phyloP scores from a whole-genome alignment of 2,329 filamentous ascomycete genomes.

The Onygenales sp. region DNA sequence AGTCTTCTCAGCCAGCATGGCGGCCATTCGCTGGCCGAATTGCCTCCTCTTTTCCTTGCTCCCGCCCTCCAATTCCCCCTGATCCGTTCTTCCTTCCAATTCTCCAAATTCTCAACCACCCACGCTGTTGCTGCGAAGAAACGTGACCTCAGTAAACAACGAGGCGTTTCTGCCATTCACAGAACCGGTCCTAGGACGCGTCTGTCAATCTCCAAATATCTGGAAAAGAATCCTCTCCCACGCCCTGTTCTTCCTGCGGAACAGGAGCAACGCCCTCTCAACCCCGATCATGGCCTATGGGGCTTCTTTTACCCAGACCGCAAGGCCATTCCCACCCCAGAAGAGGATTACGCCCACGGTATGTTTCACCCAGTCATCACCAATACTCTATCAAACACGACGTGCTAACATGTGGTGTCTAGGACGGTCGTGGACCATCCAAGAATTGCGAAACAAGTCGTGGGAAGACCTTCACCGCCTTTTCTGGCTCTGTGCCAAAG shows the following conservation, averaged over 20 bases:
- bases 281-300: slow-evolving; percentile 80
- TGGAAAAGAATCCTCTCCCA: slow-evolving; percentile 57
- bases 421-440: slow-evolving; percentile 71
- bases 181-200: slow-evolving; percentile 65
- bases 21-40: slow-evolving; percentile 24
- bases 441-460: slow-evolving; percentile 78
- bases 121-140: slow-evolving; percentile 33
- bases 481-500: slow-evolving; percentile 91
- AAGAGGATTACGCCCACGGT: slow-evolving; percentile 62
- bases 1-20: slow-evolving; percentile 26
- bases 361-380: slow-evolving; percentile 14
- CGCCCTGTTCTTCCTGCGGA: slow-evolving; percentile 40
- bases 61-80: slow-evolving; percentile 20
- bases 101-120: slow-evolving; percentile 12
- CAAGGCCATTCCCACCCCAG: slow-evolving; percentile 60
- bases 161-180: slow-evolving; percentile 74
- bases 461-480: slow-evolving; percentile 88
- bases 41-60: slow-evolving; percentile 36
- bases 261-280: slow-evolving; percentile 40
- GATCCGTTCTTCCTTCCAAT: slow-evolving; percentile 3
- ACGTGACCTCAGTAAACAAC: slow-evolving; percentile 68
- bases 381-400: not conserved
- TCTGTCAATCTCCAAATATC: slow-evolving; percentile 62
- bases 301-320: slow-evolving; percentile 72
- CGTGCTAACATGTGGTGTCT: not conserved